Base-by-base conservation (phyloP, 192 early-diverging fungal species). In the Coemansia sp. region DNA sequence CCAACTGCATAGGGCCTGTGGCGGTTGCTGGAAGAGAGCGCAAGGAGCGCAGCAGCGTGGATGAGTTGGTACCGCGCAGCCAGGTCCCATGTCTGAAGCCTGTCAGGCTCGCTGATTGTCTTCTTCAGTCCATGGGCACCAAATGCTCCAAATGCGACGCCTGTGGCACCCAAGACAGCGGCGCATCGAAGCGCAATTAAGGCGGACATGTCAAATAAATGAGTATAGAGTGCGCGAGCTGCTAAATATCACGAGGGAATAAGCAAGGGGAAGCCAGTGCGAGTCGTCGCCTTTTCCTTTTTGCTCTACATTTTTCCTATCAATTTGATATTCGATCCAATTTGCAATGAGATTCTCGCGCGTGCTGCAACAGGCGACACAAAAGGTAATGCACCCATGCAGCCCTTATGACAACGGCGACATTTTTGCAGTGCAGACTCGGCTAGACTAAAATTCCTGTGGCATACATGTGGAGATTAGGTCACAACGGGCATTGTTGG, bases 401-500 rank as follows among this genome's bases (percentile, higher is more conserved):
- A 15, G 46, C 26, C 46, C 27, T 24, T 44, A 19, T 18, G 18
- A 19, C 42, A 21, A 9, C 32, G 3, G 43, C 19, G 12, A 9
- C 27, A 44, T 46, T 18, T 38, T 22, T 8, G n/a, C 9, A 29
- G 26, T 0, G 26, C 46, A 50, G 15, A 15, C 46, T 27, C 46
- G 27, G 27, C 21, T 15, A 6, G 24, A 15, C 26, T 48, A 26
- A 9, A 15, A 15, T 29, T 4, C 10, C 14, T 38, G 38, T 15
- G 12, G 38, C 14, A n/a, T n/a, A 15, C 14, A 32, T 14, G 46
- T 5, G 24, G 17, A 7, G 12, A 32, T 11, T 69, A 74, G 79
- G 67, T 64, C 21, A 87, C 92, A 36, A 98, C 95, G 21, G 91
- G 92, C 27, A 76, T 98, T 56, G 86, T 85, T 52, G 95, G 95